phyloP scores from a whole-genome alignment of 1,284 basidiomycete genomes.

The Limonomyces culmigenus region DNA sequence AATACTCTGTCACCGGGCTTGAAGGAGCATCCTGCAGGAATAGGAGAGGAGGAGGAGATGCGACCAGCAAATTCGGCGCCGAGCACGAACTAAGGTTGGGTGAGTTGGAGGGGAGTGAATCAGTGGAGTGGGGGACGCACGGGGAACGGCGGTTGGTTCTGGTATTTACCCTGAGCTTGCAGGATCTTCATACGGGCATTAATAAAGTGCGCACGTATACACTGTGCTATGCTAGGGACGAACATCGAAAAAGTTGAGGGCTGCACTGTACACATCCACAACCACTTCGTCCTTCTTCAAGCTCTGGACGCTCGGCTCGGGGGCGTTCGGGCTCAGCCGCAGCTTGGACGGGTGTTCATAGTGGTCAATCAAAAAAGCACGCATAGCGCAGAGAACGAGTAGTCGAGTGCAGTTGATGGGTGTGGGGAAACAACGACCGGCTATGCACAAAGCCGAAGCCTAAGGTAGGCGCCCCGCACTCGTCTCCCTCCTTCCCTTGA shows the following conservation, averaged over 20 bases:
- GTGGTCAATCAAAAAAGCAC: constrained; percentile 60
- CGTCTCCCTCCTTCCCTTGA: too few species aligned
- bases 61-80: constrained; percentile 80
- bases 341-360: constrained; percentile 64
- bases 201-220: constrained; percentile 1
- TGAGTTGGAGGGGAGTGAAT: too few species aligned
- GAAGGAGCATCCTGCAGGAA: constrained; percentile 71
- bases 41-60: constrained; percentile 57
- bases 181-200: constrained; percentile 35
- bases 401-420: too few species aligned
- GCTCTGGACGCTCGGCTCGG: constrained; percentile 37
- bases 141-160: constrained; percentile 71
- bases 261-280: constrained; percentile 68
- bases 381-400: too few species aligned
- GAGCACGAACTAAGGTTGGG: constrained; percentile 64
- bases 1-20: constrained; percentile 81
- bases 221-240: constrained; percentile 8
- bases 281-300: constrained; percentile 58
- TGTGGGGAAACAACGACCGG: too few species aligned
- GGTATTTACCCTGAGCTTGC: constrained; percentile 80
- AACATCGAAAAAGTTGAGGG: constrained; percentile 71
- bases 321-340: constrained; percentile 33
- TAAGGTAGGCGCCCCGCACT: too few species aligned
- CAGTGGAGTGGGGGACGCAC: too few species aligned
- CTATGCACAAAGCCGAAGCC: too few species aligned